Percentiles rank a stretch among this genome's conserved stretches.
Evolutionary conservation across 495 filamentous ascomycete genomes (phyloP).

Genomic region (Glarea lozoyensis): DNA sequence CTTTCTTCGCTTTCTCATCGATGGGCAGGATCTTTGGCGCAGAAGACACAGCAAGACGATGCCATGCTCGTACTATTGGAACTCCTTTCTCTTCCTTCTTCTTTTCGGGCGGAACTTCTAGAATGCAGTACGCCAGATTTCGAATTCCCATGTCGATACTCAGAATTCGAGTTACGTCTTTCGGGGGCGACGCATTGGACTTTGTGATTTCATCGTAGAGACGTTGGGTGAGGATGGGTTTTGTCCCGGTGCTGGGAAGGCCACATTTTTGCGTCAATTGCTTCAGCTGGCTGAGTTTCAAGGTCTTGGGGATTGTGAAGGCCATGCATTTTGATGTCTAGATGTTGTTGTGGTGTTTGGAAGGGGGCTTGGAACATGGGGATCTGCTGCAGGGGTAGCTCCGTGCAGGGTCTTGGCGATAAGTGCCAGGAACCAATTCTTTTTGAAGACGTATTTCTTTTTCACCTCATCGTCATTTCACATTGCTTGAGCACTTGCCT

Average conservation of each 20-base stretch:
- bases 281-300: conserved; percentile 17
- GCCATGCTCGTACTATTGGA: conserved; percentile 30
- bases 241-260: conserved; percentile 18
- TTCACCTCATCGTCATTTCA: no score
- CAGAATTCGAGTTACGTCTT: conserved; percentile 39
- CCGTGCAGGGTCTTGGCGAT: no score
- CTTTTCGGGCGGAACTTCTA: conserved; percentile 29
- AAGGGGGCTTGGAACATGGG: not conserved
- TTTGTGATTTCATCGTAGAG: conserved; percentile 15
- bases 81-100: not conserved
- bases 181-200: not conserved
- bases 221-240: conserved; percentile 19
- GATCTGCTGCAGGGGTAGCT: not conserved
- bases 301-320: conserved; percentile 15
- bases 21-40: not conserved
- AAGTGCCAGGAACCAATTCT: no score
- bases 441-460: no score
- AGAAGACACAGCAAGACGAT: conserved; percentile 24
- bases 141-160: conserved; percentile 85
- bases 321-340: conserved; percentile 18
- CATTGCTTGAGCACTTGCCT: no score
- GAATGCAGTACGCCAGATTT: conserved; percentile 69
- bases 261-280: conserved; percentile 19
- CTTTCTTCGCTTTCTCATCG: not conserved
- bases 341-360: not conserved